A percentile compares a stretch with the other conserved stretches of the same genome.
These are phyloP conservation scores for Globisporangium cederbergense DNA, from an alignment of 352 stramenopile species.

Conservation along the genomic window DNA sequence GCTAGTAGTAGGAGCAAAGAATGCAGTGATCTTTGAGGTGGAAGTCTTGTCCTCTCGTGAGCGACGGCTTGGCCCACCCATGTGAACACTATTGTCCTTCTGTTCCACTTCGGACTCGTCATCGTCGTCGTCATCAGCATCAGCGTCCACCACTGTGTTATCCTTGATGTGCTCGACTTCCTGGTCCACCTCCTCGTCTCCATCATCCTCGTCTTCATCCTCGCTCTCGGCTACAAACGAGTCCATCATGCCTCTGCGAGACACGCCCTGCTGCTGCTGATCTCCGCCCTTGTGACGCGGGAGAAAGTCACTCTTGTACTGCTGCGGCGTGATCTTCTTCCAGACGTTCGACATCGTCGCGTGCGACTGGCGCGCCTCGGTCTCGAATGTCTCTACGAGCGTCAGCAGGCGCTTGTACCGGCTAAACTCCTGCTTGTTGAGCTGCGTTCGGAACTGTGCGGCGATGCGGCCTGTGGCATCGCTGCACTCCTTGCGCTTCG, in stretches of 20 bases:
- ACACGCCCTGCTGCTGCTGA: constrained; percentile 10
- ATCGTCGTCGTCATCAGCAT: constrained; percentile 1
- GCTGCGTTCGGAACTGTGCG: constrained; percentile 31
- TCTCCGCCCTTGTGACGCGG: constrained; percentile 2
- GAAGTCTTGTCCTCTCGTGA: neutral
- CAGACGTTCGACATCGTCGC: constrained; percentile 59
- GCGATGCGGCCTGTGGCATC: constrained; percentile 46
- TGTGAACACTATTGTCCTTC: neutral
- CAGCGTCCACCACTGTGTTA: neutral
- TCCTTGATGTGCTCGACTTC: constrained; percentile 26
- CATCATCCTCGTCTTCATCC: constrained; percentile 33
- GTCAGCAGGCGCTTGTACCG: constrained; percentile 64
- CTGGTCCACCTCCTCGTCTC: constrained; percentile 38
- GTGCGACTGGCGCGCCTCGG: constrained; percentile 35
- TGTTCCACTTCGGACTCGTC: constrained; percentile 6
- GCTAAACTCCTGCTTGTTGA: constrained; percentile 69
- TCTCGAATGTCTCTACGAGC: constrained; percentile 66
- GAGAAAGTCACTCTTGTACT: constrained; percentile 51
- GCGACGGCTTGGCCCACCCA: neutral
- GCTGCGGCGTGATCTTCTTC: constrained; percentile 46
- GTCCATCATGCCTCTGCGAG: constrained; percentile 52
- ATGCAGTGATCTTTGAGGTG: neutral
- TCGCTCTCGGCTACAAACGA: constrained; percentile 60
- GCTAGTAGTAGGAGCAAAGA: neutral
- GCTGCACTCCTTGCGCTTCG: constrained; percentile 40